Percentiles rank a stretch among this genome's conserved stretches.
Conservation (phyloP, 2,329 filamentous ascomycete genomes). For the Aspergillus neoniger region DNA sequence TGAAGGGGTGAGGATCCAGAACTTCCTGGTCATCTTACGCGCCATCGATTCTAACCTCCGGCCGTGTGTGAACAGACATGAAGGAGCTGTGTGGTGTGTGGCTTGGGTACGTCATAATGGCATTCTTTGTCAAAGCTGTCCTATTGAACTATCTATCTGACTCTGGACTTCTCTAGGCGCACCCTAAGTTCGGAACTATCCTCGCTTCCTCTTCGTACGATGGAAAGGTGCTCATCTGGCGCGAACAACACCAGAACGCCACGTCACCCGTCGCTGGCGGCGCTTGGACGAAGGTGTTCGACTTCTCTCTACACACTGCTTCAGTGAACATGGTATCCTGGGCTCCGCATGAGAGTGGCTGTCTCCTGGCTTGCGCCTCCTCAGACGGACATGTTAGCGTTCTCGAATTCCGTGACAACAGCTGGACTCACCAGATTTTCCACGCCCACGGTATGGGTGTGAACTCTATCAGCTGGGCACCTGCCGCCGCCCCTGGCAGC, state of each 20-base stretch:
- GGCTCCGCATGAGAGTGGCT: slow-evolving; percentile 96
- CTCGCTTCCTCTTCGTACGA: slow-evolving; percentile 94
- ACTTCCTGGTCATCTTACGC: background rate
- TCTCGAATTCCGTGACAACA: slow-evolving; percentile 95
- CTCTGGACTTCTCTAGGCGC: slow-evolving; percentile 58
- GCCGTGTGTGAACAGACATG: slow-evolving; percentile 64
- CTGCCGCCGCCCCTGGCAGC: slow-evolving; percentile 78
- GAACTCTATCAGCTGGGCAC: slow-evolving; percentile 95
- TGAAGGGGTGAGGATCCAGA: slow-evolving; percentile 73
- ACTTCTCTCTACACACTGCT: slow-evolving; percentile 90
- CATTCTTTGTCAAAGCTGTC: background rate
- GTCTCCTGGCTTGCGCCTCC: slow-evolving; percentile 89
- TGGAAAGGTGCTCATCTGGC: slow-evolving; percentile 98
- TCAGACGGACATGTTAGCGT: slow-evolving; percentile 92
- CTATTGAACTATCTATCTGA: background rate
- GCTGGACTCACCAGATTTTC: slow-evolving; percentile 86
- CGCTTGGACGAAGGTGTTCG: slow-evolving; percentile 83
- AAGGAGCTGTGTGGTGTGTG: slow-evolving; percentile 96
- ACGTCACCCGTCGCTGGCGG: slow-evolving; percentile 48
- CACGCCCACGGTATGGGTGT: slow-evolving; percentile 90
- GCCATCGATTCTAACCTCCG: background rate
- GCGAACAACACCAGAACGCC: slow-evolving; percentile 65
- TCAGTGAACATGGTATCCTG: slow-evolving; percentile 96
- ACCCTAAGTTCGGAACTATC: slow-evolving; percentile 98
- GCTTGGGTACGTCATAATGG: slow-evolving; percentile 66